Evolutionary conservation across 495 filamentous ascomycete genomes (phyloP), one percentile per base, ranked within the genome.

Genomic region (Astrothelium macrocarpum): DNA sequence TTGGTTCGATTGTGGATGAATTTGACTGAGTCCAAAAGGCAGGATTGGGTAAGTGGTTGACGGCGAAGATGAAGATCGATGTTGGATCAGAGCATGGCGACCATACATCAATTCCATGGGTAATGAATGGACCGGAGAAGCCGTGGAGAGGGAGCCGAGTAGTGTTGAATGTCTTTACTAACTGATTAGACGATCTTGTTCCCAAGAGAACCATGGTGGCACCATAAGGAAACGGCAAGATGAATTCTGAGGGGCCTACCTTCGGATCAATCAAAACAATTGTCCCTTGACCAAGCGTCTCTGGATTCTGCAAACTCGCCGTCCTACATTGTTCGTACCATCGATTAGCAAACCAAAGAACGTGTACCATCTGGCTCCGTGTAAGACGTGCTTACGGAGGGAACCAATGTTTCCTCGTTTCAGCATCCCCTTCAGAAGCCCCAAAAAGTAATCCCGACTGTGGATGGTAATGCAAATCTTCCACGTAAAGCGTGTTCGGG

Each of bases 71-170:
- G 70, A 84, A 87, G 10, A 86, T 80, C 0, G 82, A 78, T 29
- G 71, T 63, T 1, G 72, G 62, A 25, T 74, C 68, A 11, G 75
- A 68, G 0, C 75, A 77, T 32, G 84, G 78, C 0, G 68, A 71
- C 43, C 83, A 77, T 3, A 87, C 76, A 59, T 82, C 81, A 62
- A 87, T 82, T 10, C 85, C 85, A 64, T 87, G 85, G 0, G 84
- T 84, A 9, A 82, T 66, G 56, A 87, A 84, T 0, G 81, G 74
- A 11, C 77, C 76, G 20, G 77, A 58, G 66, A 86, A 86, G 66
- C 80, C 76, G 12, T 79, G 71, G 18, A 85, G 78, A 0, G 60
- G 32, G 14, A 87, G 74, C 11, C 78, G 74, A 7, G 66, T 75
- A 0, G 81, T 77, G 58, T 73, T 74, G 71, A 81, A 70, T 3